Base-by-base conservation (phyloP, 2,329 filamentous ascomycete species). In the Sarocladium kiliense region DNA sequence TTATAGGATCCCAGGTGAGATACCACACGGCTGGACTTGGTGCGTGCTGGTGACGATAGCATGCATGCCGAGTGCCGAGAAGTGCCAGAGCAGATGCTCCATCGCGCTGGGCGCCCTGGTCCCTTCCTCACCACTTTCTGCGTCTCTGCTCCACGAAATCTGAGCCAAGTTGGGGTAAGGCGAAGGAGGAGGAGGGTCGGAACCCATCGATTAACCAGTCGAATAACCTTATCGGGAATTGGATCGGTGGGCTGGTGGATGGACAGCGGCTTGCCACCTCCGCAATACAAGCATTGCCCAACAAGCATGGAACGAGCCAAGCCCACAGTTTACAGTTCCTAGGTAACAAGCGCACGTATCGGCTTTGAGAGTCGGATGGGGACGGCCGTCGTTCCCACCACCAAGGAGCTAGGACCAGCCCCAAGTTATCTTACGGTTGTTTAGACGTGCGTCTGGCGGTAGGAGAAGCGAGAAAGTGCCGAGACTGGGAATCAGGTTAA, bases 301-400 rank as follows among this genome's bases (percentile, higher is more conserved):
- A 23, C 11, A 39, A 6, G 16, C 9, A n/a, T 14, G 25, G 19
- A 37, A 21, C 30, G 30, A 41, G 19, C 6, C n/a, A 18, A 44
- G 14, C 19, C 39, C 14, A 14, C 19, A 9, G n/a, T 44, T 37
- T 7, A 18, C 36, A 11, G 6, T 12, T n/a, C 14, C 12, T 3
- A n/a, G 21, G 11, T 11, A 7, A 41, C 18, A 54, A 54, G 51
- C 51, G 51, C 51, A 42, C 51, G 51, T 54, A 54, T 54, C 54
- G 63, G 62, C 58, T 55, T 61, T 12, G 36, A 45, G 16, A 54
- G 57, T 27, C 62, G 59, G 58, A 58, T 65, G 26, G 39, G 26
- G 42, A 27, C 30, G 44, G n/a, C 12, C 7, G 12, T 44, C 39
- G 11, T 39, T 10, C 11, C 30, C 30, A 34, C 14, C 9, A 34